Evolutionary conservation across 2,329 filamentous ascomycete species (phyloP).

Genomic region (Cytospora chrysosperma): DNA sequence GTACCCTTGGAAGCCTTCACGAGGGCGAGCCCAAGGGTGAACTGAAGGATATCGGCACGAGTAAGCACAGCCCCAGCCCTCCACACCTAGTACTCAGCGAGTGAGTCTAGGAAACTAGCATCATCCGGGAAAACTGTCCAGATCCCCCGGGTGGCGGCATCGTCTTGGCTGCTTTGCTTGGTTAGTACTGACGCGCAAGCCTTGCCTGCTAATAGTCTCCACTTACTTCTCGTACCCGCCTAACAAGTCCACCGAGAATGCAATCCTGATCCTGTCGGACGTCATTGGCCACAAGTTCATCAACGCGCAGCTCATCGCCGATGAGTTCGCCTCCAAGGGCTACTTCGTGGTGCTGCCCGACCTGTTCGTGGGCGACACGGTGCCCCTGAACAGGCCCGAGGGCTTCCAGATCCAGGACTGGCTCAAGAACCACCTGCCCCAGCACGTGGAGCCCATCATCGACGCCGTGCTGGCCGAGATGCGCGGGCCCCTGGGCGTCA

Average conservation of each 20-base stretch:
- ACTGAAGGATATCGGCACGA: background rate
- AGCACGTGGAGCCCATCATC: conserved; percentile 36
- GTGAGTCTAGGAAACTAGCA: background rate
- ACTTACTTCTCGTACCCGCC: conserved; percentile 43
- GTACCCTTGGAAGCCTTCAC: background rate
- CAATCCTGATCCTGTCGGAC: conserved; percentile 57
- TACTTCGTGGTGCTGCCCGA: conserved; percentile 62
- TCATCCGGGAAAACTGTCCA: background rate
- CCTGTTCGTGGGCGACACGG: conserved; percentile 56
- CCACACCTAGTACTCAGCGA: background rate
- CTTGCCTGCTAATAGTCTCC: background rate
- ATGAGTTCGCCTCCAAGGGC: conserved; percentile 61
- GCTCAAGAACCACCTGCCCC: conserved; percentile 33
- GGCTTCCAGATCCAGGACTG: conserved; percentile 37
- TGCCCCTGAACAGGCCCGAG: conserved; percentile 42
- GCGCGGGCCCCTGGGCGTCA: conserved; percentile 30
- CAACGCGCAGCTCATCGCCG: conserved; percentile 47
- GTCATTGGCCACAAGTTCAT: conserved; percentile 56
- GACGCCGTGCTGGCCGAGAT: conserved; percentile 35
- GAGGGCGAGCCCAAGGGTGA: background rate
- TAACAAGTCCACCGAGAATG: conserved; percentile 51
- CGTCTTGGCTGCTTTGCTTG: background rate
- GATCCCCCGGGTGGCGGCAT: background rate
- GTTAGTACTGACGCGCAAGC: background rate
- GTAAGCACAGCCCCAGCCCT: background rate